Conservation (phyloP, 1,284 basidiomycete species). For the Filobasidium uniguttulatum region DNA sequence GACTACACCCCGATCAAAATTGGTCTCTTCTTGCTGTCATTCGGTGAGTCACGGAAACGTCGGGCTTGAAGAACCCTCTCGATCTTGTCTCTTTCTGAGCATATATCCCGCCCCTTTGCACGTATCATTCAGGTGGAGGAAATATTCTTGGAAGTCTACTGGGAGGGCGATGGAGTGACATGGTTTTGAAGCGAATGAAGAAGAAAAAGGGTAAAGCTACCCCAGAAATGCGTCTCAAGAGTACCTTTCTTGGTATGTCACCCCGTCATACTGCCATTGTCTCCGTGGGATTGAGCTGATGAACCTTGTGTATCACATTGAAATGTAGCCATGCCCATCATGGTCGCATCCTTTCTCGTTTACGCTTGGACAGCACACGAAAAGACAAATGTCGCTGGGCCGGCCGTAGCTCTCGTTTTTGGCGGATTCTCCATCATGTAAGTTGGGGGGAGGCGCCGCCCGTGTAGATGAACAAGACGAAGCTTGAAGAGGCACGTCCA, state of each 20-base stretch:
- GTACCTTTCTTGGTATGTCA: slow-evolving; percentile 42
- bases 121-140: slow-evolving; percentile 38
- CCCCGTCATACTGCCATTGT: neutral
- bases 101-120: too few relatives aligned
- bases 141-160: slow-evolving; percentile 54
- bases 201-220: slow-evolving; percentile 47
- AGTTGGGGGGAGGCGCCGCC: too few relatives aligned
- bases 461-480: too few relatives aligned
- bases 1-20: slow-evolving; percentile 55
- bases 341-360: slow-evolving; percentile 44
- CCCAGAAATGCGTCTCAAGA: slow-evolving; percentile 65
- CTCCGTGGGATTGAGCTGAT: neutral
- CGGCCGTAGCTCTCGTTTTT: slow-evolving; percentile 46
- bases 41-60: slow-evolving; percentile 44
- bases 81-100: too few relatives aligned
- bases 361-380: slow-evolving; percentile 64
- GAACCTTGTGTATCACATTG: slow-evolving; percentile 13
- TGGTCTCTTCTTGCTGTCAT: slow-evolving; percentile 60
- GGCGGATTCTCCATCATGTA: slow-evolving; percentile 60
- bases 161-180: slow-evolving; percentile 66
- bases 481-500: too few relatives aligned
- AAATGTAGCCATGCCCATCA: slow-evolving; percentile 21
- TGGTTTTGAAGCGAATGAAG: slow-evolving; percentile 46
- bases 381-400: slow-evolving; percentile 46
- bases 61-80: too few relatives aligned